Evolutionary conservation across 805 yeast genomes (phyloP).

Genomic region (Candida oleophila): DNA sequence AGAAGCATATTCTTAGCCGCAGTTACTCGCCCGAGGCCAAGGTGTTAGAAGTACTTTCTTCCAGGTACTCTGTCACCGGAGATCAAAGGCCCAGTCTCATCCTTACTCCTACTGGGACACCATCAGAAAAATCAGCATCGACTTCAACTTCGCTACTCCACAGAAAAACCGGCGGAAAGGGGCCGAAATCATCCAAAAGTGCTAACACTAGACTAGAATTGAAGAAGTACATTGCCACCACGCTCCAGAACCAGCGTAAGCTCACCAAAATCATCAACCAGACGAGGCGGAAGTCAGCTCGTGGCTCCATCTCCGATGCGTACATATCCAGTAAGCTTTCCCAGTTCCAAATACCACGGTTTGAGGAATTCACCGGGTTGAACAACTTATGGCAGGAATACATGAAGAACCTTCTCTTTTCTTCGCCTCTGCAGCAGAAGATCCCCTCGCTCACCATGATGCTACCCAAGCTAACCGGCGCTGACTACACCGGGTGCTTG

Average conservation of each 20-base stretch:
- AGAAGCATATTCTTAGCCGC: constrained; percentile 45
- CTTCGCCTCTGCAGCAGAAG: not conserved
- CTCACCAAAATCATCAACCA: constrained; percentile 36
- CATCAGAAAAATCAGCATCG: constrained; percentile 8
- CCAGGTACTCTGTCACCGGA: constrained; percentile 47
- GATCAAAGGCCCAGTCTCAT: constrained; percentile 46
- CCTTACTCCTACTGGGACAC: constrained; percentile 35
- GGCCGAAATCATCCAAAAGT: not conserved
- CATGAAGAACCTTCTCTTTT: constrained; percentile 53
- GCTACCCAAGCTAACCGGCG: constrained; percentile 62
- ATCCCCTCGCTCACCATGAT: constrained; percentile 23
- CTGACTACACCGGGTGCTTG: constrained; percentile 80
- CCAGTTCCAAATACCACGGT: constrained; percentile 35
- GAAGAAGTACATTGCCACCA: constrained; percentile 37
- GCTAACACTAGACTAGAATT: constrained; percentile 37
- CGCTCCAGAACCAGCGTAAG: constrained; percentile 38
- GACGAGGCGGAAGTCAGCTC: constrained; percentile 20
- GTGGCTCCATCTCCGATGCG: constrained; percentile 20
- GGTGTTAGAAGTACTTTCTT: constrained; percentile 40
- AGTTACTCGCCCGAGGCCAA: constrained; percentile 37
- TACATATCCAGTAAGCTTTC: constrained; percentile 21
- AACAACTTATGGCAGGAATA: constrained; percentile 75
- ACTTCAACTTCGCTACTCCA: constrained; percentile 3
- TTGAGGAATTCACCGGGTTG: constrained; percentile 52
- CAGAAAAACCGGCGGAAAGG: constrained; percentile 6